Evolutionary conservation across 768 basidiomycete species (phyloP).

Genomic region (Amanita pseudoporphyria): DNA sequence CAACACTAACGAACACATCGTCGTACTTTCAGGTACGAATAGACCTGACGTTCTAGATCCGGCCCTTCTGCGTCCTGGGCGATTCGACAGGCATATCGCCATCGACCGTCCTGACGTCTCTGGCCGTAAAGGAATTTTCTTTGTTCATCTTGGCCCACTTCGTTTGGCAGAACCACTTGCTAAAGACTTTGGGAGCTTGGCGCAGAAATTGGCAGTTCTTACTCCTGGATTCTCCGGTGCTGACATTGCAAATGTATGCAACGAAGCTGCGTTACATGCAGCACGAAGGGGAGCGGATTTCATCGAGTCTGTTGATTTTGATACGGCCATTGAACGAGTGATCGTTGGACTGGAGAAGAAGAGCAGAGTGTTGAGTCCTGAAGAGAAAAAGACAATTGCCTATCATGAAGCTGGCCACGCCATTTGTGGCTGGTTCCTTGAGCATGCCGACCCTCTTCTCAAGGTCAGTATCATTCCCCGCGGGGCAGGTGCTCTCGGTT

Average conservation of each 20-base stretch:
- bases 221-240: slow-evolving; percentile 99
- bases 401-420: slow-evolving; percentile 99
- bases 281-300: slow-evolving; percentile 75
- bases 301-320: slow-evolving; percentile 82
- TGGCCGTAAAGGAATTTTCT: slow-evolving; percentile 89
- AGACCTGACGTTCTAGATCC: slow-evolving; percentile 92
- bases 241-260: slow-evolving; percentile 98
- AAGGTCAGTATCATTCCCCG: slow-evolving; percentile 99
- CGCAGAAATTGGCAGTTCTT: slow-evolving; percentile 90
- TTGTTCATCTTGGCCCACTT: slow-evolving; percentile 83
- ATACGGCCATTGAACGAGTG: slow-evolving; percentile 95
- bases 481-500: slow-evolving; percentile 91
- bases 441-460: slow-evolving; percentile 92
- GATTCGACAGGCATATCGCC: slow-evolving; percentile 93
- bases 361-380: slow-evolving; percentile 82
- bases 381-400: slow-evolving; percentile 98
- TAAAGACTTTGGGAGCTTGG: slow-evolving; percentile 45
- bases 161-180: slow-evolving; percentile 50
- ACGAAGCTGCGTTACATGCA: slow-evolving; percentile 93
- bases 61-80: slow-evolving; percentile 93
- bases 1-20: slow-evolving; percentile 93
- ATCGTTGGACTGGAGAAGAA: slow-evolving; percentile 97
- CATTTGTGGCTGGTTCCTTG: slow-evolving; percentile 96
- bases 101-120: slow-evolving; percentile 94
- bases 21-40: slow-evolving; percentile 95